phyloP scores from a whole-genome alignment of 495 filamentous ascomycete species.

The Xylaria bambusicola region DNA sequence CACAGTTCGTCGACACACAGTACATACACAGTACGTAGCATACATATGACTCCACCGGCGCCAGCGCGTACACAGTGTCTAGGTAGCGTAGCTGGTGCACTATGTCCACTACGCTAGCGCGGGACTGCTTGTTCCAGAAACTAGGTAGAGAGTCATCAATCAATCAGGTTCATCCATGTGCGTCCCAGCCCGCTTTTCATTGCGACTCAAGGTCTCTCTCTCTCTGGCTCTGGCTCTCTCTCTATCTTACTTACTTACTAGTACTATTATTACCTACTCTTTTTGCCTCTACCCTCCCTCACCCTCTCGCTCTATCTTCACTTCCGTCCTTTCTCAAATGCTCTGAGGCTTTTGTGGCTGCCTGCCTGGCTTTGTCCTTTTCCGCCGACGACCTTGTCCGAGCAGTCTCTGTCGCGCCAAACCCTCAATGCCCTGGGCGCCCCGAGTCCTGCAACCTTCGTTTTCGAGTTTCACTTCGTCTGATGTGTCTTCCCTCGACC shows the following conservation, averaged over 20 bases:
- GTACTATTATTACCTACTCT: not conserved
- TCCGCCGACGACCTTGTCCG: not conserved
- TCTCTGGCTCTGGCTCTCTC: not conserved
- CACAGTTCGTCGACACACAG: too few species aligned
- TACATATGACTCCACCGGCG: too few species aligned
- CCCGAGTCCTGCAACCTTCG: conserved; percentile 7
- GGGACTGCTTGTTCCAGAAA: conserved; percentile 20
- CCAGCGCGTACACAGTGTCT: too few species aligned
- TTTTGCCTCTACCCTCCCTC: conserved; percentile 5
- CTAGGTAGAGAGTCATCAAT: conserved; percentile 18
- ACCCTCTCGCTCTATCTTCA: not conserved
- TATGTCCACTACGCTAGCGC: not conserved
- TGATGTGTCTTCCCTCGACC: conserved; percentile 7
- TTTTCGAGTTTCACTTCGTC: not conserved
- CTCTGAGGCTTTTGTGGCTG: conserved; percentile 11
- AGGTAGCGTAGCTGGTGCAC: too few species aligned
- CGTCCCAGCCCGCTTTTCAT: conserved; percentile 19
- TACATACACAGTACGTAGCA: too few species aligned
- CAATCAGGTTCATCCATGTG: conserved; percentile 6
- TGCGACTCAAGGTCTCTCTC: not conserved
- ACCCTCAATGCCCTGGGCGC: not conserved
- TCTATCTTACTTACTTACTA: not conserved
- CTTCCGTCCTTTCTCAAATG: conserved; percentile 13
- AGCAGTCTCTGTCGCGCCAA: not conserved
- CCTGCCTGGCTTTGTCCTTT: not conserved